Percentiles rank a stretch among this genome's conserved stretches.
Conservation (phyloP, 805 yeast genomes). For the Schwanniomyces yamadae region DNA sequence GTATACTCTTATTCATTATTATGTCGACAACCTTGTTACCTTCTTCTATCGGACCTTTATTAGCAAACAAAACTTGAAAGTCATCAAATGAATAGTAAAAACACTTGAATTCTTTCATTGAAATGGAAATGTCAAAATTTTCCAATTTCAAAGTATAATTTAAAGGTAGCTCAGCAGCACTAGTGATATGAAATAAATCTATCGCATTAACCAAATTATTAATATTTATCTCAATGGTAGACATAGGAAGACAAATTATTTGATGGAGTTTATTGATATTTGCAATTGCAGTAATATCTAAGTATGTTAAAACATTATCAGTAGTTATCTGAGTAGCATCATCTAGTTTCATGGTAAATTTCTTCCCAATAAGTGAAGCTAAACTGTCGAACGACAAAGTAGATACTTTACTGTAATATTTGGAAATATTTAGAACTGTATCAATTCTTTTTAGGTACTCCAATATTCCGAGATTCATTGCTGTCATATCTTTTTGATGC, state of each 20-base stretch:
- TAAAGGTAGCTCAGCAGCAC: no score
- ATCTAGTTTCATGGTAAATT: no score
- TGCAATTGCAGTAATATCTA: neutral
- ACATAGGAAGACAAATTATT: neutral
- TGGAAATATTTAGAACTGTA: conserved; percentile 12
- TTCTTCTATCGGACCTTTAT: conserved; percentile 11
- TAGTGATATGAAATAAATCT: no score
- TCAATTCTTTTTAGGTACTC: conserved; percentile 7
- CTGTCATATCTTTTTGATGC: conserved; percentile 6
- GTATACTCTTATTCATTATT: conserved; percentile 6
- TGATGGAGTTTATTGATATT: conserved; percentile 2
- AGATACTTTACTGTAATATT: conserved; percentile 21
- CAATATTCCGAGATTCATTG: conserved; percentile 10
- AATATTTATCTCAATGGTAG: neutral
- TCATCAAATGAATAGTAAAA: conserved; percentile 6
- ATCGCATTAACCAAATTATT: neutral
- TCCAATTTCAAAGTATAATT: no score
- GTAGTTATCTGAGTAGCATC: no score
- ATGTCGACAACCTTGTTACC: conserved; percentile 12
- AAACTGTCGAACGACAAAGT: conserved; percentile 9
- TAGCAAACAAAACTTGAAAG: conserved; percentile 9
- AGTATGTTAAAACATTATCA: no score
- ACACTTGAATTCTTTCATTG: no score
- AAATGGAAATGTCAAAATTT: no score
- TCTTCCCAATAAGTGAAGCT: neutral